Base-by-base conservation (phyloP, 2,329 filamentous ascomycete genomes). In the Thielaviopsis musarum region DNA sequence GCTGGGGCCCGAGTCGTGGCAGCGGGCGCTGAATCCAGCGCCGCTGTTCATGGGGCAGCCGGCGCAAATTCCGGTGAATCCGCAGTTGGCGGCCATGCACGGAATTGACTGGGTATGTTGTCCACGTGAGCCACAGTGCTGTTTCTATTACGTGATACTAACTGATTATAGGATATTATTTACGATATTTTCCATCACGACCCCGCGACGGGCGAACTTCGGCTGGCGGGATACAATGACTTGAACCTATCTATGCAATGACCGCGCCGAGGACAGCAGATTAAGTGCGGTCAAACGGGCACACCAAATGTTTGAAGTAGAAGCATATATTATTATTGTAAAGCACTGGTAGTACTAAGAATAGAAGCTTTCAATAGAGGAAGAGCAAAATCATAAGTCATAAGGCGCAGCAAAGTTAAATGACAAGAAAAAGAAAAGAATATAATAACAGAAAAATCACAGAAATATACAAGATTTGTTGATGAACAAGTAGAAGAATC, bases 171-270 rank as follows among this genome's bases (percentile, higher is more conserved):
- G 70, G 70, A 72, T 24, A 66, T 68, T 22, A 68, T 73, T 63
- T 70, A 69, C 60, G 62, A 66, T 7, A 66, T 73, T 2, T 73
- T 73, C 63, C 70, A 68, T 9, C 66, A 66, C 41, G 70, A 73
- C 55, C 70, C 71, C 3, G 68, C 67, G 56, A 73, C 70, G 9
- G 71, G 71, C 52, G 69, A 69, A 45, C 63, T 73, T 49, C 71
- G 66, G 38, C 67, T 73, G 15, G 68, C 69, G 7, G 71, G 69
- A 4, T 73, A 70, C 56, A 64, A 71, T 55, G 69, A 73, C 59
- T 66, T 68, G n/a, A 68, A 65, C 24, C 67, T 71, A 13, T 65
- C 67, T 0, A 64, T 70, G 48, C 66, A 69, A 10, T 34, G 30
- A 34, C 30, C 10, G 5, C 30, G 5, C 30, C 30, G 9, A 9